Evolutionary conservation across 495 filamentous ascomycete genomes (phyloP).

Genomic region (Jackrogersella multiformis): DNA sequence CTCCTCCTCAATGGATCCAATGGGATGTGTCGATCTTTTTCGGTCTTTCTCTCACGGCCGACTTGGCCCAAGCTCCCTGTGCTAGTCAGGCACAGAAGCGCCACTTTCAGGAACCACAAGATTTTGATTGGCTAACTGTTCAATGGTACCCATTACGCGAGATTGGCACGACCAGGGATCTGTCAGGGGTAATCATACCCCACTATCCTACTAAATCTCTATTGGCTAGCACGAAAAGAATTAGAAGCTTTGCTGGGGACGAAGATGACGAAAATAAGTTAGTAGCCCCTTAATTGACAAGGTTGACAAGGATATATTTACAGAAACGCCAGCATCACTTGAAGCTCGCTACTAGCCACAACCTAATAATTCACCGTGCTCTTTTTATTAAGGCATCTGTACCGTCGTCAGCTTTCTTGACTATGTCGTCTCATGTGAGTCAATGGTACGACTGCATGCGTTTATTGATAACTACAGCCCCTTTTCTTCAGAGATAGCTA

Average conservation of each 20-base stretch:
- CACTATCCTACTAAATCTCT: constrained; percentile 16
- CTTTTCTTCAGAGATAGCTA: constrained; percentile 2
- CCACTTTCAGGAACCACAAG: constrained; percentile 31
- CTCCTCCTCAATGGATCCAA: not conserved
- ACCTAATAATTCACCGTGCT: not conserved
- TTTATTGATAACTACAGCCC: constrained; percentile 5
- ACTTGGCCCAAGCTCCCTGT: constrained; percentile 42
- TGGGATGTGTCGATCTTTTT: constrained; percentile 38
- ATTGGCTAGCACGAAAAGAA: constrained; percentile 29
- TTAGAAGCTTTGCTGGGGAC: not conserved
- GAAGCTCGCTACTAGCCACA: not conserved
- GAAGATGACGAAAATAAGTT: constrained; percentile 15
- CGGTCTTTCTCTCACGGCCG: constrained; percentile 32
- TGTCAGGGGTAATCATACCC: constrained; percentile 27
- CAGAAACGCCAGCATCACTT: not conserved
- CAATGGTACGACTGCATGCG: constrained; percentile 4
- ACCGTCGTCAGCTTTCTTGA: not conserved
- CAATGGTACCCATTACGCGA: constrained; percentile 35
- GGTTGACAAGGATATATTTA: not conserved
- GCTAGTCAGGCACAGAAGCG: constrained; percentile 39
- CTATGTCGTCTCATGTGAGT: not conserved
- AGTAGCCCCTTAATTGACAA: constrained; percentile 12
- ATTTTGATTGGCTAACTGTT: constrained; percentile 26
- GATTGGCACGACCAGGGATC: constrained; percentile 31
- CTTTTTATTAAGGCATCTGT: not conserved